phyloP scores from a whole-genome alignment of 2,329 filamentous ascomycete genomes.

The Sclerotinia borealis region DNA sequence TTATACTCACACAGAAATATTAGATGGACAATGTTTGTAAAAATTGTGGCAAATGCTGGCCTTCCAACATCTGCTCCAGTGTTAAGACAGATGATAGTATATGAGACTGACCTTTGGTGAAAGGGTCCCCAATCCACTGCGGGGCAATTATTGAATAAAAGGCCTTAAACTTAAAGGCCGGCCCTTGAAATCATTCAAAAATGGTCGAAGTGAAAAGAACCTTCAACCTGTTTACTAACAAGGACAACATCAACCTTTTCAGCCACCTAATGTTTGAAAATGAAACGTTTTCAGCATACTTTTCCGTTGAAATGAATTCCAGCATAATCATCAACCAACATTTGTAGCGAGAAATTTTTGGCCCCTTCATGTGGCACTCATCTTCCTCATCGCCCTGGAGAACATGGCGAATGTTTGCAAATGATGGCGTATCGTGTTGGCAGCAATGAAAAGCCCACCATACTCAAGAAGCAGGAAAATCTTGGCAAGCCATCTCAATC shows the following conservation, averaged over 20 bases:
- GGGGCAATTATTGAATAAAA: not conserved
- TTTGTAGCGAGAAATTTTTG: too few relatives aligned
- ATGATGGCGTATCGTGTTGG: too few relatives aligned
- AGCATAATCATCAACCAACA: not conserved
- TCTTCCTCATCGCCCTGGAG: too few relatives aligned
- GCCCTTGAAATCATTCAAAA: not conserved
- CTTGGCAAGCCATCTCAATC: too few relatives aligned
- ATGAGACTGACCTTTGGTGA: not conserved
- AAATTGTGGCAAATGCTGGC: not conserved
- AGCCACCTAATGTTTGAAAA: not conserved
- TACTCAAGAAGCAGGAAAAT: too few relatives aligned
- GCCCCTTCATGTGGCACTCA: not conserved
- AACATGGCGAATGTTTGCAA: too few relatives aligned
- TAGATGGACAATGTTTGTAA: not conserved
- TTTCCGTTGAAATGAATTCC: not conserved
- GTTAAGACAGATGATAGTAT: not conserved
- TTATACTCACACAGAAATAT: not conserved
- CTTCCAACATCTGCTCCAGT: not conserved
- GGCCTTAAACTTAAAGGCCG: not conserved
- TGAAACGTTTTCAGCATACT: not conserved
- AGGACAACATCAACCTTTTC: not conserved
- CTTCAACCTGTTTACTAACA: not conserved
- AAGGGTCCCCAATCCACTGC: not conserved
- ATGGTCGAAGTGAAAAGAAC: not conserved
- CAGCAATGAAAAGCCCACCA: not conserved